phyloP scores from a whole-genome alignment of 2,329 filamentous ascomycete genomes.

The Cadophora gregata region DNA sequence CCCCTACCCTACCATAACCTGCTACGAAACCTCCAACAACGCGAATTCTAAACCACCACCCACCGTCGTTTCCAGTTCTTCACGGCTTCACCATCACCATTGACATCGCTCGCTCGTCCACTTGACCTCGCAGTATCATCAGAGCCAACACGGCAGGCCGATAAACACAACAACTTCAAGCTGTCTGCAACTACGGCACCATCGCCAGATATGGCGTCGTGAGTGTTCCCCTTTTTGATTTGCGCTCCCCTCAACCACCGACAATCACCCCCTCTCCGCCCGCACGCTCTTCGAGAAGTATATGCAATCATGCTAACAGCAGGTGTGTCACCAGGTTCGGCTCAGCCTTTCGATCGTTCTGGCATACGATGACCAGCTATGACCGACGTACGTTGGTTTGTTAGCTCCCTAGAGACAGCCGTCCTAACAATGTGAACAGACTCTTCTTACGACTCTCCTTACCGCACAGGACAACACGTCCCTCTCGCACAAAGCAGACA shows the following conservation, averaged over 20 bases:
- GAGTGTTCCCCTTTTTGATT: slow-evolving; percentile 31
- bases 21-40: background rate
- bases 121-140: background rate
- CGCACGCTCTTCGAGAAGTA: slow-evolving; percentile 25
- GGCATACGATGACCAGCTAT: slow-evolving; percentile 82
- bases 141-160: slow-evolving; percentile 35
- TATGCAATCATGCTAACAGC: slow-evolving; percentile 30
- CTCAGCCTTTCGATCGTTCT: slow-evolving; percentile 84
- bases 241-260: slow-evolving; percentile 15
- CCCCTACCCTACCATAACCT: too few species aligned
- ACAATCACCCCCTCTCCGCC: slow-evolving; percentile 7
- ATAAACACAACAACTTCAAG: slow-evolving; percentile 25
- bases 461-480: slow-evolving; percentile 88
- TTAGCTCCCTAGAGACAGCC: slow-evolving; percentile 27
- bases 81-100: slow-evolving; percentile 9
- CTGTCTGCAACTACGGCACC: slow-evolving; percentile 37
- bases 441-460: slow-evolving; percentile 90
- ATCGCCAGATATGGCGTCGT: slow-evolving; percentile 45
- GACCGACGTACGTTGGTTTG: slow-evolving; percentile 63
- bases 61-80: slow-evolving; percentile 23
- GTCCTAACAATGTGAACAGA: slow-evolving; percentile 65
- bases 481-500: slow-evolving; percentile 84
- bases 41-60: background rate
- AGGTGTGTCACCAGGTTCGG: slow-evolving; percentile 59
- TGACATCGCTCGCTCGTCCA: slow-evolving; percentile 14